A percentile compares a stretch with the other conserved stretches of the same genome.
These are phyloP conservation scores for Dipsacomyces acuminosporus DNA, from an alignment of 371 early-diverging fungal species.

Conservation along the genomic window DNA sequence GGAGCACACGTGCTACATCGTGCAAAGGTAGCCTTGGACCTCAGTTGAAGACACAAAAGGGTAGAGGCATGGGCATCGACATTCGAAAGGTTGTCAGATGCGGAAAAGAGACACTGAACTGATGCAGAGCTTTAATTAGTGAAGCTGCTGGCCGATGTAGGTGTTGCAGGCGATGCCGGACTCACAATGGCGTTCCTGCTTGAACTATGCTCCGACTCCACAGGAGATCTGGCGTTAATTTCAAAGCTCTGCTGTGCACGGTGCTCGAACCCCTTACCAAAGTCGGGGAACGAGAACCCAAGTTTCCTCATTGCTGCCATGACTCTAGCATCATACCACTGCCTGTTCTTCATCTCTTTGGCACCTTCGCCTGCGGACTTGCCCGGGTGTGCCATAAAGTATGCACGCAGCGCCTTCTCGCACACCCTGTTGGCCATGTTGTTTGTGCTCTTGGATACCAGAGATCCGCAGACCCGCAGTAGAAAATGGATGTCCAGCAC, in stretches of 20 bases:
- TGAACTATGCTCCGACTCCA: neutral
- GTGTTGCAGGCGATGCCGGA: neutral
- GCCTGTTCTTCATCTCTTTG: conserved; percentile 49
- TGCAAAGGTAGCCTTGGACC: no score
- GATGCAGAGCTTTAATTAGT: no score
- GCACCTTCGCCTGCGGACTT: conserved; percentile 40
- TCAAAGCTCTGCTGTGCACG: conserved; percentile 47
- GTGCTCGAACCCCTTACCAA: conserved; percentile 44
- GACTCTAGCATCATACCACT: conserved; percentile 58
- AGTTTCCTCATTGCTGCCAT: conserved; percentile 44
- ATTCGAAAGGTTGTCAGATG: no score
- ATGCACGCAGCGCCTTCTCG: conserved; percentile 56
- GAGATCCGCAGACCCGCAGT: conserved; percentile 51
- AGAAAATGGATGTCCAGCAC: conserved; percentile 67
- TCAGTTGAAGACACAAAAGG: no score
- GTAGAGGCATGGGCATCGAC: no score
- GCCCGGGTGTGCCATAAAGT: conserved; percentile 48
- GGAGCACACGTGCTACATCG: no score
- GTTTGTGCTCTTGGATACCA: conserved; percentile 53
- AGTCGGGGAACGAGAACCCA: conserved; percentile 40
- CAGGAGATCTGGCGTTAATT: no score
- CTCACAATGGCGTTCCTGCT: neutral
- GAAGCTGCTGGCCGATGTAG: no score
- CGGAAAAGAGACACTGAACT: no score
- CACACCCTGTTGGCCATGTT: conserved; percentile 58